Conservation (phyloP, 2,329 filamentous ascomycete species). For the Aureobasidium sp. region DNA sequence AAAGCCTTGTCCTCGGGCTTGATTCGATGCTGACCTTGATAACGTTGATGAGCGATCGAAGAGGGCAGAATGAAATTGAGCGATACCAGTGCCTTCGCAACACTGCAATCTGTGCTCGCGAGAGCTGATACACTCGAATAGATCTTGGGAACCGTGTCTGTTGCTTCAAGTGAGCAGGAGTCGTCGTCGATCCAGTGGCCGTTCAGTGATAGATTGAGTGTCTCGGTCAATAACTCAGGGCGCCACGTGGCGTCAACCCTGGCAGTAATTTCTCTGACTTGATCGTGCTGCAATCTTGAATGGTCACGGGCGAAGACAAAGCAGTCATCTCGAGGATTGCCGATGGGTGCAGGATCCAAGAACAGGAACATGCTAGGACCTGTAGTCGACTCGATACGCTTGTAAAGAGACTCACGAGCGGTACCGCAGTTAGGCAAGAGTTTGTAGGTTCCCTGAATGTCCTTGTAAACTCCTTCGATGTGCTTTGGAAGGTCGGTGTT, state of each 20-base stretch:
- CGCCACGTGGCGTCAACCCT: conserved; percentile 53
- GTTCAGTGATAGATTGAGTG: background rate
- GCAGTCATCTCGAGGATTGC: conserved; percentile 51
- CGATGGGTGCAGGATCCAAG: conserved; percentile 59
- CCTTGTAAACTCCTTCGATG: background rate
- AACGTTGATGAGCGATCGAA: background rate
- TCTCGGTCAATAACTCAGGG: conserved; percentile 29
- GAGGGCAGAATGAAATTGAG: background rate
- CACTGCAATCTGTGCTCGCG: background rate
- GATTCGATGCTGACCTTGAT: background rate
- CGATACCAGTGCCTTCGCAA: background rate
- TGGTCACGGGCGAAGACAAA: conserved; percentile 65
- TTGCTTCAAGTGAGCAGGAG: background rate
- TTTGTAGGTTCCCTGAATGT: conserved; percentile 56
- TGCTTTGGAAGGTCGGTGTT: conserved; percentile 19
- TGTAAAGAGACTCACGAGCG: conserved; percentile 61
- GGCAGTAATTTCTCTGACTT: conserved; percentile 52
- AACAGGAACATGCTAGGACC: conserved; percentile 58
- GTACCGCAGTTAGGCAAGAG: conserved; percentile 64
- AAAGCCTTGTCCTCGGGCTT: conserved; percentile 28
- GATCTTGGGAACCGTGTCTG: background rate
- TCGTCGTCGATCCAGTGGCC: background rate
- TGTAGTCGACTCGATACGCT: conserved; percentile 32
- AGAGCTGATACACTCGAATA: background rate
- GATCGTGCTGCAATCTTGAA: conserved; percentile 50